Base-by-base conservation (phyloP, 176 grass and related monocot genomes). In the Aegilops speltoides region DNA sequence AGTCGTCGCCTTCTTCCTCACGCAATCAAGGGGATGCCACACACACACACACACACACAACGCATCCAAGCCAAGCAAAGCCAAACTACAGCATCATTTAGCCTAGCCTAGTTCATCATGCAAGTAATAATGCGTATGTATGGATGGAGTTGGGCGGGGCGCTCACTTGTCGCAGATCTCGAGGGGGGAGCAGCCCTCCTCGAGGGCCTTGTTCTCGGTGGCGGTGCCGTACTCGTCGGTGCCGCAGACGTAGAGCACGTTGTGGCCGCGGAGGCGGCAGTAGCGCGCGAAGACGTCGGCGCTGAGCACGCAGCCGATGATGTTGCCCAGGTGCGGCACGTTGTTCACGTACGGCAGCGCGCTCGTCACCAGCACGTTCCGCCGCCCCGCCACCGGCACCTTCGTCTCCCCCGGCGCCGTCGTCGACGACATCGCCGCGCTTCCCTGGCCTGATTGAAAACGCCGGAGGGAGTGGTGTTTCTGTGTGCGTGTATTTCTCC, bases 221-320 rank as follows among this genome's bases (percentile, higher is more conserved):
- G 96, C 88, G 10, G 96, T 98, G 32, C 96, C 96, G 76, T 98
- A 98, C 84, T 95, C 93, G 79, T 98, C 96, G 19, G 96, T 98
- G 41, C 96, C 93, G 43, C 93, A 95, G 23, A 95, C 90, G 74
- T 94, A 95, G 71, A 98, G 84, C 10, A 81, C 87, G 86, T 98
- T 98, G 84, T 98, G 90, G 17, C 86, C 86, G 10, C 93, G 81
- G 10, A 95, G 82, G 32, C 91, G 86, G 78, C 93, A 98, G 90
- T 95, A 98, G 17, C 93, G 86, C 36, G 93, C 91, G 89, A 92
- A 98, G 10, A 84, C 91, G 28, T 98, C 96, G 22, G 91, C 93
- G 80, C 93, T 95, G 36, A 98, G 91, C 26, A 80, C 77, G 67
- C 72, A 75, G 72, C 72, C 72, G 23, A 75, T 75, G 72, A 75